Evolutionary conservation across 495 filamentous ascomycete species (phyloP).

Genomic region (Bacidia rubella): DNA sequence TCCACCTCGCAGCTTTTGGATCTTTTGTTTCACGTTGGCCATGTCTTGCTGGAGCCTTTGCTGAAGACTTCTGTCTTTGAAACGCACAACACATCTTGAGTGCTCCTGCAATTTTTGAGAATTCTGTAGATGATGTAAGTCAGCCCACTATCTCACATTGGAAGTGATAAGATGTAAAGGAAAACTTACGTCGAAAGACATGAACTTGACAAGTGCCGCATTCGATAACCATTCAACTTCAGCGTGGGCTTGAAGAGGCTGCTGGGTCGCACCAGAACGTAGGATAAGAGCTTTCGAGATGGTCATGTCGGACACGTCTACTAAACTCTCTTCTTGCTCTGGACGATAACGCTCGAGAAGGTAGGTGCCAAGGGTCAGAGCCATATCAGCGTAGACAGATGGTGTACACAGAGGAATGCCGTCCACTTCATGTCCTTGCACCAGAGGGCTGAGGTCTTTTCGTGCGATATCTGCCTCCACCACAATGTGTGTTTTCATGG

Average conservation of each 20-base stretch:
- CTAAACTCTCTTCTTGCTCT: constrained; percentile 35
- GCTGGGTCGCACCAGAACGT: constrained; percentile 7
- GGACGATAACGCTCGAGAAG: constrained; percentile 45
- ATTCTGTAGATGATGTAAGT: too few species aligned
- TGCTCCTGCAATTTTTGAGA: too few species aligned
- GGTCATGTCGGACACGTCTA: constrained; percentile 49
- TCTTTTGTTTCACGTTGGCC: too few species aligned
- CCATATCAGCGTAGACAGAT: constrained; percentile 63
- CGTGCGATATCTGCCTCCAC: constrained; percentile 55
- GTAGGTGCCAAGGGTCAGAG: constrained; percentile 58
- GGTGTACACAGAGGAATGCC: constrained; percentile 3
- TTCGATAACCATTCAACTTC: constrained; percentile 27
- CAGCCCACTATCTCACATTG: too few species aligned
- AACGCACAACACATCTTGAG: too few species aligned
- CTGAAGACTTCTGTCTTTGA: too few species aligned
- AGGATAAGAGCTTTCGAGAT: constrained; percentile 27
- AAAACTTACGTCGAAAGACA: constrained; percentile 19
- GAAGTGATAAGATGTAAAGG: too few species aligned
- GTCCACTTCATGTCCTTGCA: constrained; percentile 53
- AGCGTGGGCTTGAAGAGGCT: constrained; percentile 13
- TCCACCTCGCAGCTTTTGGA: too few species aligned
- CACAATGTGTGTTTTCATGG: constrained; percentile 39
- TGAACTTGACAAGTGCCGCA: constrained; percentile 24
- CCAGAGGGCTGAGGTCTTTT: constrained; percentile 60
- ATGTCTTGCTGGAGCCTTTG: too few species aligned